Evolutionary conservation across 371 early-diverging fungal species (phyloP), one percentile per base, ranked within the genome.

Genomic region (Sporodiniella umbellata): DNA sequence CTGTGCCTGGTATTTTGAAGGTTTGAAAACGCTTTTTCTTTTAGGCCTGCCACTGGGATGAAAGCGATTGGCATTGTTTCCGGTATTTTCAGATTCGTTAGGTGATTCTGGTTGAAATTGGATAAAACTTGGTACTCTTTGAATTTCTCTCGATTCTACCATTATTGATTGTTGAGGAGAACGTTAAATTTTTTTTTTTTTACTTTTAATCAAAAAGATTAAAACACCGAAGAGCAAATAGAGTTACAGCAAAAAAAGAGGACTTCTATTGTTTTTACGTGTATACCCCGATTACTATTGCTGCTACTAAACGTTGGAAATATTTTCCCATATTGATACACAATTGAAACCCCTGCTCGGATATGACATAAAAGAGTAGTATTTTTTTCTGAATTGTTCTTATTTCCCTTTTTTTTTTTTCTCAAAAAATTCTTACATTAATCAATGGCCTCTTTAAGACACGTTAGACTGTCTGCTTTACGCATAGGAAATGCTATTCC

Each of bases 111-210:
- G n/a, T n/a, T n/a, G n/a, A 45, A 45, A 48, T 1, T 53, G 26
- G 15, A 58, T 53, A 21, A 58, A 58, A 23, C 48, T 48, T 8
- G 59, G 59, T 0, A 53, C 59, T 17, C 59, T 37, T 2, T 23
- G 30, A 24, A 48, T 52, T 24, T 49, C n/a, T n/a, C 8, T 19
- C 5, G 40, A 40, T 40, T 40, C 21, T 10, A 40, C 40, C 40
- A 40, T 40, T 10, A 7, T 21, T 21, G 22, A 22, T 14, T 11
- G 35, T 12, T 31, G 12, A 31, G 12, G 31, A 12, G 31, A 31
- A 10, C 12, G 31, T 31, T 31, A 10, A 31, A 10, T 31, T 31
- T 30, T 31, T n/a, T n/a, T n/a, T n/a, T n/a, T n/a, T n/a, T n/a
- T n/a, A n/a, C n/a, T n/a, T n/a, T n/a, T n/a, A n/a, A n/a, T n/a